Evolutionary conservation across 345 rosid species (phyloP), one percentile per base, ranked within the genome.

Genomic region (Gossypium herbaceum): DNA sequence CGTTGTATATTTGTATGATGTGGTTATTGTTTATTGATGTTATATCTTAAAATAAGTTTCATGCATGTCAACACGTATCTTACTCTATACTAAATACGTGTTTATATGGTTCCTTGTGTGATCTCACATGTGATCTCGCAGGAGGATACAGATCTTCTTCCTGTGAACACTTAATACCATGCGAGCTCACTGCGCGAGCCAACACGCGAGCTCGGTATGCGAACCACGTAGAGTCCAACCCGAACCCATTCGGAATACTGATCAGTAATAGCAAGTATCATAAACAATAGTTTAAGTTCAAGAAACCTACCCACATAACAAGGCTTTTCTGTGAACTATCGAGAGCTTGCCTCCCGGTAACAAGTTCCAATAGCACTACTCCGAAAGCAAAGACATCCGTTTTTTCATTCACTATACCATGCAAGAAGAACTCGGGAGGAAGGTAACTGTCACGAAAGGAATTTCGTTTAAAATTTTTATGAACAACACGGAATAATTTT

Each of bases 31-130:
- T 4, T 0, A 34, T 34, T 34, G 7, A 5, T 0, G 41, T 5
- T 1, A 5, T 7, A 34, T 34, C 7, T 34, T 34, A 5, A 0
- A 34, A 5, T 34, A 34, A 34, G 7, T 34, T 34, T 0, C 1
- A 5, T 34, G 1, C 7, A 34, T 34, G 0, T 0, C 0, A 5
- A 34, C 0, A 34, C 0, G 41, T 34, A 5, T 5, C 0, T 5
- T 34, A 34, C 0, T 34, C 7, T 34, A 5, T 0, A 34, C 7
- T 5, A 4, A 34, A 34, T 0, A 34, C 0, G 41, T 34, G 7
- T 34, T 34, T 34, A 34, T 34, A 34, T 6, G 39, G 5, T 34
- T 4, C 0, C 0, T 0, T 34, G 39, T 6, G 1, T 34, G 1
- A 34, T 34, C 6, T 34, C 6, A 34, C 6, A 34, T 34, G 6